Evolutionary conservation across 495 filamentous ascomycete genomes (phyloP).

Genomic region (Penicillium riverlandense): DNA sequence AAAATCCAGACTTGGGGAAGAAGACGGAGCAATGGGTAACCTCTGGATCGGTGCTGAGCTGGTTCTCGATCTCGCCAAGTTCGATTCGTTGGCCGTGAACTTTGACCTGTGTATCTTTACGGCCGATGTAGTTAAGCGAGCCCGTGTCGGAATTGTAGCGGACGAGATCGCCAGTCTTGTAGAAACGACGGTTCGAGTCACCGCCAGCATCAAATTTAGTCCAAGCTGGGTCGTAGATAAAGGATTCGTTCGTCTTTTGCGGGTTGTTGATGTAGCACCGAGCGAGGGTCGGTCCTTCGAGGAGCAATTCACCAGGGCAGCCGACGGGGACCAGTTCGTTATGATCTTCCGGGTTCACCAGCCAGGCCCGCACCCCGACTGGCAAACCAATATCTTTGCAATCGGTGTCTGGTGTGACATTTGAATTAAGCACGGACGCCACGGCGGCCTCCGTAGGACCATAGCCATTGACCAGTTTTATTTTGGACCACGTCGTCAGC

Average conservation of each 20-base stretch:
- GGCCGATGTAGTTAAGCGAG: conserved; percentile 51
- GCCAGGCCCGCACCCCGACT: conserved; percentile 34
- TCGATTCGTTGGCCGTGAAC: conserved; percentile 61
- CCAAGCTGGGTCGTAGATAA: conserved; percentile 38
- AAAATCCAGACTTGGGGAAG: conserved; percentile 34
- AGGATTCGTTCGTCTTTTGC: conserved; percentile 35
- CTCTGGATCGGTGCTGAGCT: conserved; percentile 23
- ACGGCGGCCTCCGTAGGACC: conserved; percentile 47
- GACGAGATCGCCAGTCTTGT: conserved; percentile 63
- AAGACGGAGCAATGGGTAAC: conserved; percentile 38
- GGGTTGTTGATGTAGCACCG: conserved; percentile 39
- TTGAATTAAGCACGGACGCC: conserved; percentile 28
- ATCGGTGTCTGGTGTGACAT: conserved; percentile 26
- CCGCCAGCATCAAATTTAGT: conserved; percentile 10
- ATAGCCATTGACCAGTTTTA: conserved; percentile 52
- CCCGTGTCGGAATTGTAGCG: conserved; percentile 52
- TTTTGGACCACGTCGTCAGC: conserved; percentile 46
- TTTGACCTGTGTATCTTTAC: conserved; percentile 63
- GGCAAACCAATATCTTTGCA: conserved; percentile 40
- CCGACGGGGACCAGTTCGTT: conserved; percentile 43
- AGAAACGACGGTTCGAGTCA: conserved; percentile 41
- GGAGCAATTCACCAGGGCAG: conserved; percentile 40
- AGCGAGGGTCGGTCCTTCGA: conserved; percentile 44
- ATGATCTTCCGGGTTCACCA: conserved; percentile 38
- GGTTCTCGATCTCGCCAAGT: conserved; percentile 57